Evolutionary conservation across 1,284 basidiomycete genomes (phyloP), one percentile per base, ranked within the genome.

Genomic region (Ganoderma multipileum): DNA sequence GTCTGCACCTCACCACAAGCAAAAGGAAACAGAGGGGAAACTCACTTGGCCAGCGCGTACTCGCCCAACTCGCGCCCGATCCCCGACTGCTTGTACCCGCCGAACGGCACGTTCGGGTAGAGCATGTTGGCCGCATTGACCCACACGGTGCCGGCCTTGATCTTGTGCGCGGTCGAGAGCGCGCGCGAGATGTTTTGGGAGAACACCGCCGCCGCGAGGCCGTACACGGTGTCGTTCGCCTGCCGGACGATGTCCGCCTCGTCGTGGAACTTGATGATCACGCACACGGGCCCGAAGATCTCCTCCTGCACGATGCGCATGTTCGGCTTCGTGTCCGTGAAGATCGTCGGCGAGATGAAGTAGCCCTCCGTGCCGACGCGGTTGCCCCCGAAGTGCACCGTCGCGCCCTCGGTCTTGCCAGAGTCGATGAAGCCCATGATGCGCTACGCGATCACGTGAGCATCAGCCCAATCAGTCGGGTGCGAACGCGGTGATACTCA

Each of bases 291-390:
- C 7, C 95, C 95, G 76, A 96, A 96, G 78, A 97, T 96, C 82
- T 98, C 96, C 82, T 98, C 96, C 76, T 87, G 82, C 70, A 94
- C 91, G 77, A 98, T 97, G 82, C 88, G 91, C 93, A 96, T 95
- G 71, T 92, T 86, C 41, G 90, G 85, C 61, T 84, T 87, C 50
- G 89, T 88, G 77, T 96, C 85, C 52, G 91, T 91, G 86, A 97
- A 97, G 80, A 97, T 89, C 42, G 95, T 97, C n/a, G 92, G 94
- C 74, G 87, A 75, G 80, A 94, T 89, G 80, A 89, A 94, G 85
- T 87, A 94, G 1, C 92, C 92, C 76, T 94, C 89, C 11, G 81
- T 82, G 54, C 95, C 93, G 77, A 89, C 81, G 58, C 92, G 89
- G 70, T 87, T 86, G 55, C 97, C 96, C 58, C 96, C 96, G 47